Base-by-base conservation (phyloP, 1,139 yeast genomes). In the Hyphopichia khmerensis region DNA sequence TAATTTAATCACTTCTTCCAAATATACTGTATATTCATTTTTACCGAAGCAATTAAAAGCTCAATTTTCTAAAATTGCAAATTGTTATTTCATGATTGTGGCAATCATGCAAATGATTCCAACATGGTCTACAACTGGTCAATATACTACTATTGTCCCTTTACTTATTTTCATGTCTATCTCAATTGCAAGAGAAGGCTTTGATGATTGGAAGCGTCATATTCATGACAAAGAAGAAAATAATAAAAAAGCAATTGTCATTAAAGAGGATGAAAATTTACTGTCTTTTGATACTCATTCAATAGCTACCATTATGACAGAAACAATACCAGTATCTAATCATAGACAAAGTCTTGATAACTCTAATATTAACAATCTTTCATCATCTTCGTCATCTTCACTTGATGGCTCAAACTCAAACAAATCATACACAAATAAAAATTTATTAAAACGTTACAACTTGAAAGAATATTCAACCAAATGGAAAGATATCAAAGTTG, bases 121-220 rank as follows among this genome's bases (percentile, higher is more conserved):
- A 0, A 82, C 91, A 1, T 93, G 97, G 97, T 89, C 97, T 3
- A 90, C 99, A 3, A 93, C 99, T 0, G 99, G 98, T 46, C 86
- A 89, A n/a, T 89, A 82, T 60, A 93, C 98, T 2, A 93, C 99
- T 2, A 91, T 93, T 52, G 75, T 91, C 33, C 99, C 99, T 1
- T 72, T 93, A 44, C 67, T 85, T 59, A 78, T 93, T 9, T 93
- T 95, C 62, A 87, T 95, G 67, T 75, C 89, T n/a, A 87, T 93
- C 24, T 88, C 98, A 0, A 90, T 93, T 65, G 80, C 85, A 10
- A 77, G 99, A 53, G 99, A 95, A 65, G 99, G 95, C 0, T 89
- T 76, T 59, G 99, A 93, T 62, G 99, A 93, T 64, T 83, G 87
- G 77, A 78, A 87, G 56, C 76, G 99, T 49, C 97, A 90, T 61